Evolutionary conservation across 1,284 basidiomycete genomes (phyloP), one percentile per base, ranked within the genome.

Genomic region (Caloboletus inedulis): DNA sequence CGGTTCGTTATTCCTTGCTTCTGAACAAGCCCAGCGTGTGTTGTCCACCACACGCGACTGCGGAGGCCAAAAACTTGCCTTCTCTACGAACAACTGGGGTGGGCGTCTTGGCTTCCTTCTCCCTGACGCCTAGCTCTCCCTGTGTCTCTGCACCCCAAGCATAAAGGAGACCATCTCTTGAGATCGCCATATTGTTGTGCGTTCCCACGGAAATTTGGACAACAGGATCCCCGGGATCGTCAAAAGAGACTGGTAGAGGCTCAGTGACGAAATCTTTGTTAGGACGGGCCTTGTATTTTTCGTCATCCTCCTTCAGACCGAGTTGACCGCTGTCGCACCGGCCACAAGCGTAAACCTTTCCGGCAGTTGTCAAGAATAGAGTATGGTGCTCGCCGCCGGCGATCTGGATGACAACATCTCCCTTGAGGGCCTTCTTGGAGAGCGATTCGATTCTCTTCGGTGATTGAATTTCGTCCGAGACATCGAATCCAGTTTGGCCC

Each of bases 141-240:
- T 80, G 85, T 47, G 84, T 81, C 19, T 91, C 91, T 58, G 89
- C 83, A 43, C 93, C 93, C 93, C 93, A 96, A 36, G 85, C 78
- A 66, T 92, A 94, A 56, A 92, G 73, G 27, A 88, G 86, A 12
- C 93, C 93, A 40, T 79, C 84, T 50, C 74, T 72, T 16, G 89
- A 89, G 43, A 94, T 80, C 4, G 90, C 94, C 55, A 94, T 79
- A 61, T 88, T 94, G 69, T 91, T 90, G 61, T 92, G 82, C 35
- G 83, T 82, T 2, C 94, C 94, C 10, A 80, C 84, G 3, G 87
- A 82, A 59, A 97, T 80, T 49, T 84, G 79, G 16, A 86, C 77
- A 58, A 95, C 82, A 6, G 82, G 84, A 64, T 93, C 90, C 41
- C 78, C 72, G n/a, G 62, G 40, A 30, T 78, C 70, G 56, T 81